Conservation (phyloP, 768 basidiomycete species). For the Trametes cubensis region DNA sequence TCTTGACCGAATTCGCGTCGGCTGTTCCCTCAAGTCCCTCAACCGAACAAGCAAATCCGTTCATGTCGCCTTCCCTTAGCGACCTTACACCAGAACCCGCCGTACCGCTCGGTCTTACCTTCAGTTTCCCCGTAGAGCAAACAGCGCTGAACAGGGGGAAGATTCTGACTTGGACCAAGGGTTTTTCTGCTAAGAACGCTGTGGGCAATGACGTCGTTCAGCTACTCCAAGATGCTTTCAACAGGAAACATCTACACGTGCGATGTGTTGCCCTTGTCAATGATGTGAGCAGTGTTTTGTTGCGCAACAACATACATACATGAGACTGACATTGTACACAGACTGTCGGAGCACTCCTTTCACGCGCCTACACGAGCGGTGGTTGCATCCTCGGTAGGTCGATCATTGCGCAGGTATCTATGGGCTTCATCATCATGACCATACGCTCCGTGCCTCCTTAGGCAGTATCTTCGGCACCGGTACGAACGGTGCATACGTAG, state of each 20-base stretch:
- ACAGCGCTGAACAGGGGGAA: slow-evolving; percentile 89
- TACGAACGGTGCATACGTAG: slow-evolving; percentile 97
- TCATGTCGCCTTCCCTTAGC: slow-evolving; percentile 22
- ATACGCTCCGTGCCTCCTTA: background rate
- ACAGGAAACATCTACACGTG: slow-evolving; percentile 90
- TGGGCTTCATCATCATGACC: background rate
- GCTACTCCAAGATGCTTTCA: slow-evolving; percentile 89
- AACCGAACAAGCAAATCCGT: slow-evolving; percentile 25
- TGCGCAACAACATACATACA: background rate
- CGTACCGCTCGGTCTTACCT: slow-evolving; percentile 86
- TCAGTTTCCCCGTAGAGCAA: slow-evolving; percentile 97
- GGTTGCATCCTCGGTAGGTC: slow-evolving; percentile 71
- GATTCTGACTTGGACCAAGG: slow-evolving; percentile 95
- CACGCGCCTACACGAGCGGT: slow-evolving; percentile 91
- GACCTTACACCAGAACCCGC: slow-evolving; percentile 34
- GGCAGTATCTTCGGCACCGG: slow-evolving; percentile 96
- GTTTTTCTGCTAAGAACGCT: slow-evolving; percentile 90
- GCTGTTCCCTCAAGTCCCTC: slow-evolving; percentile 25
- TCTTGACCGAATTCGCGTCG: slow-evolving; percentile 64
- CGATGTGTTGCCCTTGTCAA: slow-evolving; percentile 92
- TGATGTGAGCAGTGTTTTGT: slow-evolving; percentile 62
- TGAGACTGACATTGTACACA: slow-evolving; percentile 32
- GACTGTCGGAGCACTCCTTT: slow-evolving; percentile 95
- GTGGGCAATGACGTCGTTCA: slow-evolving; percentile 87
- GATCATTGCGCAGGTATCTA: background rate